phyloP scores from a whole-genome alignment of 2,329 filamentous ascomycete species.

The Colletotrichum sp. region DNA sequence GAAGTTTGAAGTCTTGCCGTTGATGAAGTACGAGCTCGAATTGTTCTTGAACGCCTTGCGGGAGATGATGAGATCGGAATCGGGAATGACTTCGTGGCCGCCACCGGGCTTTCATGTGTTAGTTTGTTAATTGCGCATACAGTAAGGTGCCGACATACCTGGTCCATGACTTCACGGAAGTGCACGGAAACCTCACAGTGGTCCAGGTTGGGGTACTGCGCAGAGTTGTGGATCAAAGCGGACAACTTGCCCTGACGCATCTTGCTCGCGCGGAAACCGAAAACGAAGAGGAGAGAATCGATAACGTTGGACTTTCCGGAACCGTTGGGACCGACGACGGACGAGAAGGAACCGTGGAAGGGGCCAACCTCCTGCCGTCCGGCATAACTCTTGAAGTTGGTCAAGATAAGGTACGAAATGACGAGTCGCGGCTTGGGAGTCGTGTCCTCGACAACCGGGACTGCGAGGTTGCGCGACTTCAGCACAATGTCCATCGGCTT shows the following conservation, averaged over 20 bases:
- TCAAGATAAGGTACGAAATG: slow-evolving; percentile 89
- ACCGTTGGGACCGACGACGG: slow-evolving; percentile 95
- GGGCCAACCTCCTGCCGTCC: slow-evolving; percentile 94
- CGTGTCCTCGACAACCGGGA: slow-evolving; percentile 73
- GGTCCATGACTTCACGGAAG: slow-evolving; percentile 93
- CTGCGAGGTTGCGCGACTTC: slow-evolving; percentile 77
- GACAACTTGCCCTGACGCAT: slow-evolving; percentile 99
- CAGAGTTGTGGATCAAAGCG: slow-evolving; percentile 96
- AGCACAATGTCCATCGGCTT: slow-evolving; percentile 93
- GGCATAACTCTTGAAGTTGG: slow-evolving; percentile 99
- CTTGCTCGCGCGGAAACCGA: slow-evolving; percentile 97
- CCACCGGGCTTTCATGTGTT: slow-evolving; percentile 61
- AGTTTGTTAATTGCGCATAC: slow-evolving; percentile 21
- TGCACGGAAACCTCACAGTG: slow-evolving; percentile 96
- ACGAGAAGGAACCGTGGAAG: slow-evolving; percentile 96
- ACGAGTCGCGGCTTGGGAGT: slow-evolving; percentile 87
- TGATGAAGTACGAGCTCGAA: slow-evolving; percentile 97
- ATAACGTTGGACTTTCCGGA: slow-evolving; percentile 99
- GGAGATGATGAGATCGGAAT: slow-evolving; percentile 87
- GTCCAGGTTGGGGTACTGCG: slow-evolving; percentile 81
- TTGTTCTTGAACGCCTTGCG: slow-evolving; percentile 97
- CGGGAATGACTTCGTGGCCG: slow-evolving; percentile 76
- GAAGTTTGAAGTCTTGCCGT: slow-evolving; percentile 87
- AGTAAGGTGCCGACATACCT: slow-evolving; percentile 47
- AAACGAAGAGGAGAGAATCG: slow-evolving; percentile 97